Conservation (phyloP, 2,329 filamentous ascomycete species). For the Sordariomycetes sp. region DNA sequence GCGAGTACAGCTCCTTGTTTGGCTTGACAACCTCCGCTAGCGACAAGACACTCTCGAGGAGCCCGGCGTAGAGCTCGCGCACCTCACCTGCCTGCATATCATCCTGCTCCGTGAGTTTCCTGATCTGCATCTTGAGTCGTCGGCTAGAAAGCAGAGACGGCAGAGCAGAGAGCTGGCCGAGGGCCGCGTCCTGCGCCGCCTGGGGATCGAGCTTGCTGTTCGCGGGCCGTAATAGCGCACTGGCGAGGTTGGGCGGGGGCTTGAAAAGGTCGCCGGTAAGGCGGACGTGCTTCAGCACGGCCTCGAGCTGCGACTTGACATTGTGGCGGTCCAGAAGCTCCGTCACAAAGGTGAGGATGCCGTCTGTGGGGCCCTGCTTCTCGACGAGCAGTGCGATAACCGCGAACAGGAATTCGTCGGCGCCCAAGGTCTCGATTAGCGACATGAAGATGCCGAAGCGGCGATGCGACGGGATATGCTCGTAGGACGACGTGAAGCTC, state of each 20-base stretch:
- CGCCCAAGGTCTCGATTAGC: constrained; percentile 73
- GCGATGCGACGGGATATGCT: constrained; percentile 85
- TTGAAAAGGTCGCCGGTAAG: constrained; percentile 67
- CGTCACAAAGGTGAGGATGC: constrained; percentile 62
- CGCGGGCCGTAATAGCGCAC: constrained; percentile 44
- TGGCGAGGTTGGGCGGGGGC: constrained; percentile 63
- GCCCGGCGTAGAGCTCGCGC: constrained; percentile 56
- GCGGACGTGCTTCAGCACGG: constrained; percentile 66
- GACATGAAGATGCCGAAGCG: constrained; percentile 75
- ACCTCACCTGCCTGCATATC: constrained; percentile 58
- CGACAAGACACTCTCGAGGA: constrained; percentile 54
- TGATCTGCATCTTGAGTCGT: constrained; percentile 44
- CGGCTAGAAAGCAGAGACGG: constrained; percentile 48
- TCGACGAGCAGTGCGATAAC: constrained; percentile 85
- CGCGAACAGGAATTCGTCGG: constrained; percentile 79
- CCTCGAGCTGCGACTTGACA: constrained; percentile 65
- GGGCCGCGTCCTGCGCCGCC: constrained; percentile 30
- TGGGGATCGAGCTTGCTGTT: constrained; percentile 6
- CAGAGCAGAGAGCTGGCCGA: constrained; percentile 44
- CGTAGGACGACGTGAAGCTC: constrained; percentile 92
- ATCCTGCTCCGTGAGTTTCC: constrained; percentile 45
- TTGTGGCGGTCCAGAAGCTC: constrained; percentile 65
- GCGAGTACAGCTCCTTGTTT: constrained; percentile 42
- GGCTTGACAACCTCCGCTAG: constrained; percentile 55
- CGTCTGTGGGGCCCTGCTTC: constrained; percentile 68